phyloP scores from a whole-genome alignment of 257 asterid genomes.

The Penstemon newberryi region DNA sequence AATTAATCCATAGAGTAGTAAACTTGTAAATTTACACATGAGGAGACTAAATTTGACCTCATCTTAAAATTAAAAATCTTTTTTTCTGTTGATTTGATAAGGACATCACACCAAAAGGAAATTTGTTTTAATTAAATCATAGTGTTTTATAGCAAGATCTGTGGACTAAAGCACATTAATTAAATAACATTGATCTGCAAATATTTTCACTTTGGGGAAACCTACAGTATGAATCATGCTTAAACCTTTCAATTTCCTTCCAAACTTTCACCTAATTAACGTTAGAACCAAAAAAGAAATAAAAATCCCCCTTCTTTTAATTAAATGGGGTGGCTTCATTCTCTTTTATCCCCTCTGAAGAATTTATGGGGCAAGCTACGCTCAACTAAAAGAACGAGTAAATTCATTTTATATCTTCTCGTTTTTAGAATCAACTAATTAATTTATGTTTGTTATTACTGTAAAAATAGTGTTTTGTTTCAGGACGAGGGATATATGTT shows the following conservation, averaged over 20 bases:
- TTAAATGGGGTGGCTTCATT: constrained; percentile 55
- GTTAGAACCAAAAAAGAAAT: not conserved
- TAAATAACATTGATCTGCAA: constrained; percentile 28
- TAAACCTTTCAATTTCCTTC: constrained; percentile 26
- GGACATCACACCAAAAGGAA: constrained; percentile 40
- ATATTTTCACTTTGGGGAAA: constrained; percentile 26
- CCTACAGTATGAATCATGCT: constrained; percentile 23
- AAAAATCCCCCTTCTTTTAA: not conserved
- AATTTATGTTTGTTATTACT: not conserved
- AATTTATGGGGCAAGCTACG: constrained; percentile 46
- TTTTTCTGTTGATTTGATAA: constrained; percentile 27
- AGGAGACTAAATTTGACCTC: constrained; percentile 23
- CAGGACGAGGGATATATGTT: constrained; percentile 53
- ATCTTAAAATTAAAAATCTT: constrained; percentile 1
- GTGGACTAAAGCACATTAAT: constrained; percentile 32
- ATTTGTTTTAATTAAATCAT: constrained; percentile 21
- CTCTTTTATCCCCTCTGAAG: constrained; percentile 54
- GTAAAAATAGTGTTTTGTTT: not conserved
- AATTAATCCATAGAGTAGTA: not conserved
- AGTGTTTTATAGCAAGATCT: constrained; percentile 23
- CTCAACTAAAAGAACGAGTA: constrained; percentile 40
- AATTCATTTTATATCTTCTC: not conserved
- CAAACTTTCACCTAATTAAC: constrained; percentile 36
- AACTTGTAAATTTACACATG: not conserved
- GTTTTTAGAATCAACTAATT: not conserved